Base-by-base conservation (phyloP, 768 basidiomycete genomes). In the Lactifluus hygrophoroides region DNA sequence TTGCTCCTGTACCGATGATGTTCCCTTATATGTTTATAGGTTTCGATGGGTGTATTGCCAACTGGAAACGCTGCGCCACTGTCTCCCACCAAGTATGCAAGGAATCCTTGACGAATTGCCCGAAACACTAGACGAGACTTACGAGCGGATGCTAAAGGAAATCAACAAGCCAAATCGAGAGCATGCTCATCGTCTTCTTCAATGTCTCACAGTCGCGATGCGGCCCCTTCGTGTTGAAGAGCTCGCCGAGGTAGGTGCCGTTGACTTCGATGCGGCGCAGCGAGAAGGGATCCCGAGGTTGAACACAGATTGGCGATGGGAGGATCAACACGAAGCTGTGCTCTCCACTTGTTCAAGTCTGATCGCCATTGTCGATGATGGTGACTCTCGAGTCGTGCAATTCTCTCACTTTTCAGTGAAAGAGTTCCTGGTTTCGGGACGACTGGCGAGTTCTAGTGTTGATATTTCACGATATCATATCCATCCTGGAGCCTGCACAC, bases 341-440 rank as follows among this genome's bases (percentile, higher is more conserved):
- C 32, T 59, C 19, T 59, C 53, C 1, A 28, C 53, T 0, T 59
- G 58, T 21, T 59, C 58, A 2, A 59, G 53, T 23, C 27, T 60
- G 6, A 21, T 60, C 2, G 0, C 40, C 17, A 23, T 60, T n/a
- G 27, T 44, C 34, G 40, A 45, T 6, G 11, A 42, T 14, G 40
- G 34, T 2, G 4, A 2, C 8, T 59, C 32, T n/a, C n/a, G 27
- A 35, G 21, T 60, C 3, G 58, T 60, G 2, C 46, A 60, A 5
- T 60, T 60, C 3, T 54, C 58, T 1, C 58, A 59, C 23, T 17
- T 48, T 23, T 54, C 58, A 0, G 58, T 59, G 3, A 53, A 59
- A 6, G 58, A 54, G 16, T 59, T 42, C 25, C 40, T 59, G 3
- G 54, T 30, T 0, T 59, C 58, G 6, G 14, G 37, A 27, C 46